Evolutionary conservation across 768 basidiomycete species (phyloP).

Genomic region (Pulveroboletus sp.): DNA sequence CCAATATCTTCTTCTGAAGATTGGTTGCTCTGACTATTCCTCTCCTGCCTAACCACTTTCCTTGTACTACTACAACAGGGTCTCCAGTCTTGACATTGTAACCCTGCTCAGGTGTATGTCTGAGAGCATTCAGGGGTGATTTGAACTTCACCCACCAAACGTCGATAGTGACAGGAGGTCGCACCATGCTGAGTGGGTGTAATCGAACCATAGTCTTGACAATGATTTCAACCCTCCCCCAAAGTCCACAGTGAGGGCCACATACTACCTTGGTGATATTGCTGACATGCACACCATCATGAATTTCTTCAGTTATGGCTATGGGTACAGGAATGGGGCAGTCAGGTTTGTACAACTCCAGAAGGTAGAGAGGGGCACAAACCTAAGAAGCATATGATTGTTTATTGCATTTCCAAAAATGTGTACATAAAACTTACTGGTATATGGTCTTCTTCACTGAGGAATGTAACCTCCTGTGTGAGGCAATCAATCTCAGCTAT

Average conservation of each 20-base stretch:
- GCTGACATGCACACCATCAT: neutral
- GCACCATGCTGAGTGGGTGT: neutral
- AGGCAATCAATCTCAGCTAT: neutral
- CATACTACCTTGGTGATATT: neutral
- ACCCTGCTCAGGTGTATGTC: neutral
- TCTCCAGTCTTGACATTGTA: conserved; percentile 3
- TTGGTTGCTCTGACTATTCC: neutral
- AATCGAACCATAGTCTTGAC: neutral
- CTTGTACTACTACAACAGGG: neutral
- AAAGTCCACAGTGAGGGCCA: neutral
- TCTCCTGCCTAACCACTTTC: neutral
- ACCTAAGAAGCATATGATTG: neutral
- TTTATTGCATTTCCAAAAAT: neutral
- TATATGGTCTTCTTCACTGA: neutral
- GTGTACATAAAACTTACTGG: too few relatives aligned
- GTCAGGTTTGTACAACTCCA: neutral
- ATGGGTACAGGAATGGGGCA: neutral
- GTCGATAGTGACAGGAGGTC: neutral
- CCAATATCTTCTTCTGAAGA: neutral
- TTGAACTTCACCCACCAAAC: neutral
- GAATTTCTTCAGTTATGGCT: neutral
- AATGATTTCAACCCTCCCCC: neutral
- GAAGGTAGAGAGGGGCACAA: neutral
- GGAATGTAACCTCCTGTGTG: neutral
- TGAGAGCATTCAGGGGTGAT: neutral